Evolutionary conservation across 2,329 filamentous ascomycete species (phyloP), one percentile per base, ranked within the genome.

Genomic region (Hymenoscyphus occultus): DNA sequence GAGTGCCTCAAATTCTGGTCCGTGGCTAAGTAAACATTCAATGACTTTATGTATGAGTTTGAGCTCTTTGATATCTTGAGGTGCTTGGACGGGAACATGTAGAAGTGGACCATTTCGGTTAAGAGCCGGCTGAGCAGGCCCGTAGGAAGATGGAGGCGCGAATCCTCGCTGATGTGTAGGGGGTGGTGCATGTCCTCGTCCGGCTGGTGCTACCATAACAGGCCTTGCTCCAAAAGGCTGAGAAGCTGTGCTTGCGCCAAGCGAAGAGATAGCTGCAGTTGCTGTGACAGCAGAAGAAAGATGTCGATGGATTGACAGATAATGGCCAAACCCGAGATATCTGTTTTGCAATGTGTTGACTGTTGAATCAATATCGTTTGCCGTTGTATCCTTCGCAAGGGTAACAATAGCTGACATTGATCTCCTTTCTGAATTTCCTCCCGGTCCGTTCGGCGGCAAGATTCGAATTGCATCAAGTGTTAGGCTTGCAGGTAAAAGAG

Each of bases 31-130:
- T 0, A 98, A 81, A 2, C 85, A 84, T 74, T 98, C 94, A 40
- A 96, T 84, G 0, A 93, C 90, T 75, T 90, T 93, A 78, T 98
- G 94, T 67, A 98, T 96, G 56, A 96, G 83, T 65, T 88, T 88
- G 0, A 97, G 80, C 67, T 90, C 90, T 69, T 87, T 89, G 60
- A 97, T 84, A 71, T 97, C 90, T 5, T 85, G 83, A 1, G 94
- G 94, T 6, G 90, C 83, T 67, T 86, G 86, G 13, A 97, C 89
- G 1, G 89, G 87, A 35, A 93, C 89, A 70, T 91, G 85, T 6
- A 85, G 80, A 19, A 89, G 77, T 3, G 51, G 78, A 72, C 64
- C 83, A 78, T 67, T 77, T 79, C 39, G 83, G 56, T 63, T 67
- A 16, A 70, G 39, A 40, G 67, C 67, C 35, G 70, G 71, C 32